phyloP scores from a whole-genome alignment of 768 basidiomycete species.

The Xerocomellus intermedius region DNA sequence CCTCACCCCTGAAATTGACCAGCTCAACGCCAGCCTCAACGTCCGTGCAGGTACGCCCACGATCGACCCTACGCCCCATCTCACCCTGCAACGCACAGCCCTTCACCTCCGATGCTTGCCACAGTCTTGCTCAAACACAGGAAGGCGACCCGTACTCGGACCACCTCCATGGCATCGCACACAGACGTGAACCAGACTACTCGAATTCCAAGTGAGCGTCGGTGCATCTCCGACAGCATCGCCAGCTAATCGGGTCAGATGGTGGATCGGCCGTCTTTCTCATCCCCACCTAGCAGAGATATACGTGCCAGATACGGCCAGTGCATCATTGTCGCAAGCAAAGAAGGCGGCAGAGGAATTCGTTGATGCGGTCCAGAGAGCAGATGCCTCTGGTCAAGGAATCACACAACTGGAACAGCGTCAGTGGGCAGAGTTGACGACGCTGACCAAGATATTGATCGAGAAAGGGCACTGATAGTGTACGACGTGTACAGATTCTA shows the following conservation, averaged over 20 bases:
- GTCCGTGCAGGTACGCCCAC: conserved; percentile 11
- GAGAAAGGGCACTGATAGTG: neutral
- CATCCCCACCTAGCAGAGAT: conserved; percentile 17
- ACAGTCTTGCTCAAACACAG: conserved; percentile 18
- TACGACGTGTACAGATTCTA: neutral
- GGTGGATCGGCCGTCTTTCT: conserved; percentile 15
- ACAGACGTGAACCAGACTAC: conserved; percentile 24
- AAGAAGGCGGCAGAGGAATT: neutral
- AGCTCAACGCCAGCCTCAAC: conserved; percentile 13
- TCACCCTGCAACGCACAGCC: neutral
- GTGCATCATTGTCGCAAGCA: conserved; percentile 9
- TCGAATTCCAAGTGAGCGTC: too few species aligned
- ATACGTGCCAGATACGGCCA: conserved; percentile 7
- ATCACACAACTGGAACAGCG: conserved; percentile 15
- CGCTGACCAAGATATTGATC: conserved; percentile 18
- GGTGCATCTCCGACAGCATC: too few species aligned
- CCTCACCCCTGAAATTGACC: conserved; percentile 16
- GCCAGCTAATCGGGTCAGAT: conserved; percentile 6
- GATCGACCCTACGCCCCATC: neutral
- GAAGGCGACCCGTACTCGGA: conserved; percentile 23
- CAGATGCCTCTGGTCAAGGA: conserved; percentile 7
- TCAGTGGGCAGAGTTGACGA: conserved; percentile 22
- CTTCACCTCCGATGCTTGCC: conserved; percentile 20
- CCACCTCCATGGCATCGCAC: conserved; percentile 13
- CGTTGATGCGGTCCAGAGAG: conserved; percentile 13